Evolutionary conservation across 78 protist species (phyloP).

Genomic region (Dictyostelium capitatum): DNA sequence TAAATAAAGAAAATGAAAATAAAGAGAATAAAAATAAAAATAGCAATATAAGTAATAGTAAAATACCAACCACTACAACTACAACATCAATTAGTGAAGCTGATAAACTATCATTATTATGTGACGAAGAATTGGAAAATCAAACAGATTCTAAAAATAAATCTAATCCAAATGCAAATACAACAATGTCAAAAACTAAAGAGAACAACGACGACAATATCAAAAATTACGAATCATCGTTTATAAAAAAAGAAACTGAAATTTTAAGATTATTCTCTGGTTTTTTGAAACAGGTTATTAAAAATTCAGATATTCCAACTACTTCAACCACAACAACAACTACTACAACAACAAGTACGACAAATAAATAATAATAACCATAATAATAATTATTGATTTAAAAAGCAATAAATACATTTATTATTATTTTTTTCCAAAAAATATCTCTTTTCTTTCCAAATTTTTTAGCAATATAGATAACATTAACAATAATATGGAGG

Average conservation of each 20-base stretch:
- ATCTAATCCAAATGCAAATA: not conserved
- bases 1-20: not conserved
- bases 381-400: too few relatives aligned
- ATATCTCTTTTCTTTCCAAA: too few relatives aligned
- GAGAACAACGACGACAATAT: not conserved
- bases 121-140: constrained; percentile 22
- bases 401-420: too few relatives aligned
- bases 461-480: too few relatives aligned
- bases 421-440: too few relatives aligned
- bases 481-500: too few relatives aligned
- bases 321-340: too few relatives aligned
- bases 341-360: too few relatives aligned
- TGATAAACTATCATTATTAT: constrained; percentile 6
- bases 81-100: not conserved
- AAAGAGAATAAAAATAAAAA: not conserved
- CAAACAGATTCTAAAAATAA: not conserved
- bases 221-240: not conserved
- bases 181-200: not conserved
- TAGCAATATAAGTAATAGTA: not conserved
- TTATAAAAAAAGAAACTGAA: constrained; percentile 6
- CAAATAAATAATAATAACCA: too few relatives aligned
- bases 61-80: not conserved
- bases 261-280: constrained; percentile 7
- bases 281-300: not conserved
- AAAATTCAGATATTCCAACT: not conserved